Conservation (phyloP, 495 filamentous ascomycete genomes). For the Trichodelitschia bisporula region DNA sequence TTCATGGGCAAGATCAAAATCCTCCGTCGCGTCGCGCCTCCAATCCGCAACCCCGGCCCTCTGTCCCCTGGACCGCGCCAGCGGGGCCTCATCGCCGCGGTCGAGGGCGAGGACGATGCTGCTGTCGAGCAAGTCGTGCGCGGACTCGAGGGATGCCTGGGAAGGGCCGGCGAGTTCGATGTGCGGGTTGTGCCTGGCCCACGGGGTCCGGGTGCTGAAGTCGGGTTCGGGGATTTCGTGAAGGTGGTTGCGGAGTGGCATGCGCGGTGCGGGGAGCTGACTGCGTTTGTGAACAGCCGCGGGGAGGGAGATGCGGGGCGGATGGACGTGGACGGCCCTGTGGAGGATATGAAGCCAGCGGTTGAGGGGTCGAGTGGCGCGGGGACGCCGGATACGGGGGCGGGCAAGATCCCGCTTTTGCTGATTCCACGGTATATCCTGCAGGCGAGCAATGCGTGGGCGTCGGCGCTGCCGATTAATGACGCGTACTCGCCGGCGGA, state of each 20-base stretch:
- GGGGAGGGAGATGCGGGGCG: not conserved
- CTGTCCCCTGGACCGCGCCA: conserved; percentile 16
- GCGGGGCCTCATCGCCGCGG: conserved; percentile 54
- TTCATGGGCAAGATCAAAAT: conserved; percentile 45
- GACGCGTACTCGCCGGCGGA: conserved; percentile 63
- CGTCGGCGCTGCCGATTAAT: conserved; percentile 41
- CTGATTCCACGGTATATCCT: conserved; percentile 56
- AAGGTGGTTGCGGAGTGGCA: conserved; percentile 52
- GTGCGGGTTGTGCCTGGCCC: conserved; percentile 25
- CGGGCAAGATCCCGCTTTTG: conserved; percentile 28
- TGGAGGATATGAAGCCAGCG: not conserved
- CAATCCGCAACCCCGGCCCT: conserved; percentile 24
- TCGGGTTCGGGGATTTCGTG: conserved; percentile 30
- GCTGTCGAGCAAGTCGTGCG: conserved; percentile 28
- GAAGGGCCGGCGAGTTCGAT: conserved; percentile 29
- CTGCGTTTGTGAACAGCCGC: conserved; percentile 25
- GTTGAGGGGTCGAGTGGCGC: not conserved
- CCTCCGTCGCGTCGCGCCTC: conserved; percentile 41
- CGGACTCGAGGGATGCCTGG: conserved; percentile 35
- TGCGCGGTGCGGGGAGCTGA: conserved; percentile 36
- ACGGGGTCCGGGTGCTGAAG: conserved; percentile 18
- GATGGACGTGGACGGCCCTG: not conserved
- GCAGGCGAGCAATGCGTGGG: conserved; percentile 47
- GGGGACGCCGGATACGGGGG: not conserved
- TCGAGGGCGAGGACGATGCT: conserved; percentile 44